Conservation (phyloP, 768 basidiomycete species). For the Hygrophorus pudorinus region DNA sequence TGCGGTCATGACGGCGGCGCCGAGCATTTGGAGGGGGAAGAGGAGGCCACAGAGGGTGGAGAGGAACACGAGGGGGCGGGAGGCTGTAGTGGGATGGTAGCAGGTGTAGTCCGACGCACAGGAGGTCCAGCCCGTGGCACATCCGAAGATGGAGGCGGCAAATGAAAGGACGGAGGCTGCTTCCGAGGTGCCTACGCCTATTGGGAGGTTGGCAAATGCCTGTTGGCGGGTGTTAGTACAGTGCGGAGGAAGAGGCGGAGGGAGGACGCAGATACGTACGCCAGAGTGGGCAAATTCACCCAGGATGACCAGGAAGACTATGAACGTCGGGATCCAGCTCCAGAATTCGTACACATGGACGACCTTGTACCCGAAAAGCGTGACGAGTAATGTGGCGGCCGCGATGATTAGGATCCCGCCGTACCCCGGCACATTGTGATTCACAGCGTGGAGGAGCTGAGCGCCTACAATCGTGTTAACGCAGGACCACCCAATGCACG, state of each 20-base stretch:
- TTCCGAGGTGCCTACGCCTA: not conserved
- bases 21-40: slow-evolving; percentile 1
- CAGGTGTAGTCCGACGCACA: too few relatives aligned
- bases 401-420: slow-evolving; percentile 1
- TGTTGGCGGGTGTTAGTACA: not conserved
- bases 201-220: slow-evolving; percentile 1
- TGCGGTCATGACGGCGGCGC: slow-evolving; percentile 2
- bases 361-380: too few relatives aligned
- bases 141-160: slow-evolving; percentile 2
- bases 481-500: not conserved
- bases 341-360: too few relatives aligned
- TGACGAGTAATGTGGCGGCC: not conserved
- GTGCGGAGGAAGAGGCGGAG: not conserved
- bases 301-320: too few relatives aligned
- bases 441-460: too few relatives aligned
- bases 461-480: too few relatives aligned
- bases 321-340: too few relatives aligned
- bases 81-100: not conserved
- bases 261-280: too few relatives aligned
- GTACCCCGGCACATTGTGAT: not conserved
- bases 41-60: too few relatives aligned
- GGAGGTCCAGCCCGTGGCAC: not conserved
- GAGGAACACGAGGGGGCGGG: not conserved
- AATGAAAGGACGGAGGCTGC: not conserved
- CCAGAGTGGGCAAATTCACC: too few relatives aligned